These are phyloP conservation scores for Globisporangium spiculum DNA, from an alignment of 352 stramenopile genomes.

Conservation along the genomic window DNA sequence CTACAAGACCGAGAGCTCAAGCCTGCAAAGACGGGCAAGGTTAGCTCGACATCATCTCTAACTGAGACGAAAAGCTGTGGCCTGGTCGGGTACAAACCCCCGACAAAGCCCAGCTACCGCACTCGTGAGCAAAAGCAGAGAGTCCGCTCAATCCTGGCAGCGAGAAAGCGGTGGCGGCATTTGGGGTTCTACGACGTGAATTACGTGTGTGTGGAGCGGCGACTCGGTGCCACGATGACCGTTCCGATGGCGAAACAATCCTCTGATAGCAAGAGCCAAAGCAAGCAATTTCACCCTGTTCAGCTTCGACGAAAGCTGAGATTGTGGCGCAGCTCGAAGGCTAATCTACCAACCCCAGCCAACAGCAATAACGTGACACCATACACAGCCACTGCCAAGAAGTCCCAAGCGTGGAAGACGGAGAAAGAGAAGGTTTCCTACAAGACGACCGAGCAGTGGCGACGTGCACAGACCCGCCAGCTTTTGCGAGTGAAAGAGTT, in stretches of 20 bases:
- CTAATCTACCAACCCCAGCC: not conserved
- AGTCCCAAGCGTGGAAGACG: not conserved
- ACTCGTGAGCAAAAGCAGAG: constrained; percentile 28
- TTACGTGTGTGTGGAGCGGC: constrained; percentile 28
- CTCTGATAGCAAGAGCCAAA: not conserved
- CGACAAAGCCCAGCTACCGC: constrained; percentile 22
- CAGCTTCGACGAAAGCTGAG: constrained; percentile 7
- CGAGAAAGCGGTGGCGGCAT: constrained; percentile 16
- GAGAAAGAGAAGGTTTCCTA: not conserved
- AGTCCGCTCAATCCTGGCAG: constrained; percentile 21
- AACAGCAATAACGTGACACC: not conserved
- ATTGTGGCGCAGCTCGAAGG: not conserved
- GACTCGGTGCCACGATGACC: constrained; percentile 19
- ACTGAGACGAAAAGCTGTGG: not conserved
- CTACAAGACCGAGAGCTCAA: not conserved
- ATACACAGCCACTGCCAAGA: not conserved
- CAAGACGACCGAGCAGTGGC: constrained; percentile 19
- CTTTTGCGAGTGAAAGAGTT: constrained; percentile 3
- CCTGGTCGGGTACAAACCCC: constrained; percentile 10
- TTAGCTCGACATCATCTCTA: not conserved
- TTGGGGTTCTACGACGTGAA: constrained; percentile 23
- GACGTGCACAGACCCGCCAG: constrained; percentile 10
- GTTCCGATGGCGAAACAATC: constrained; percentile 23
- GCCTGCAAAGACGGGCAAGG: not conserved
- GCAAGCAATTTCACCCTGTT: not conserved